phyloP scores from a whole-genome alignment of 2,329 filamentous ascomycete species.

The Lachnellula subtilissima region DNA sequence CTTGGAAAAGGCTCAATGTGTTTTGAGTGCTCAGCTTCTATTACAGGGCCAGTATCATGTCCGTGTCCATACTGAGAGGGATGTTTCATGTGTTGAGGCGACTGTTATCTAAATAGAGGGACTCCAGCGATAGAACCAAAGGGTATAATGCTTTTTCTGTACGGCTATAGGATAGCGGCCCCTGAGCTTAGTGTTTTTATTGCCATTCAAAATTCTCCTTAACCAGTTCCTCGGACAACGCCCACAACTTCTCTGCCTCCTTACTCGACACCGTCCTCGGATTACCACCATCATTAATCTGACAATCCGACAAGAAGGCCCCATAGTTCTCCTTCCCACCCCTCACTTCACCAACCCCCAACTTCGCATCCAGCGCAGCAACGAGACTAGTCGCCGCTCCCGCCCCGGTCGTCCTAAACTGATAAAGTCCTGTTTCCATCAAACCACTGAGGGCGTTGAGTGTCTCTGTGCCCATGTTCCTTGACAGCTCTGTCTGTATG shows the following conservation, averaged over 20 bases:
- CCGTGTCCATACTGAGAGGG: too few relatives aligned
- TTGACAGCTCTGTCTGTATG: constrained; percentile 28
- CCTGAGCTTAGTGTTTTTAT: neutral
- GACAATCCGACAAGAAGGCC: constrained; percentile 31
- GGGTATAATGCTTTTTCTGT: too few relatives aligned
- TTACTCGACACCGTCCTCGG: constrained; percentile 26
- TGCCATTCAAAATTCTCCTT: constrained; percentile 34
- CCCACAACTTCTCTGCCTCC: constrained; percentile 42
- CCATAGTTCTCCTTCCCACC: constrained; percentile 32
- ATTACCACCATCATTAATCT: constrained; percentile 26
- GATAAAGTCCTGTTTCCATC: neutral
- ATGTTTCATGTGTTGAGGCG: too few relatives aligned
- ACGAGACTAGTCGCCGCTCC: constrained; percentile 31
- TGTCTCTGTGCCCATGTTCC: constrained; percentile 11
- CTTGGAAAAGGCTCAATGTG: too few relatives aligned
- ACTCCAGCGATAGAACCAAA: too few relatives aligned
- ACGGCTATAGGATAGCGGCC: too few relatives aligned
- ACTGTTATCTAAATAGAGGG: too few relatives aligned
- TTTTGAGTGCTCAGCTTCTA: too few relatives aligned
- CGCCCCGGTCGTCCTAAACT: neutral
- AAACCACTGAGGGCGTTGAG: neutral
- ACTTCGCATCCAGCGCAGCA: constrained; percentile 36
- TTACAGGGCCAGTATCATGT: too few relatives aligned
- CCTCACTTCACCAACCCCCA: constrained; percentile 11
- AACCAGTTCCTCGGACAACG: constrained; percentile 43